Evolutionary conservation across 176 grass and related monocot genomes (phyloP).

Genomic region (Saccharum officinarum): DNA sequence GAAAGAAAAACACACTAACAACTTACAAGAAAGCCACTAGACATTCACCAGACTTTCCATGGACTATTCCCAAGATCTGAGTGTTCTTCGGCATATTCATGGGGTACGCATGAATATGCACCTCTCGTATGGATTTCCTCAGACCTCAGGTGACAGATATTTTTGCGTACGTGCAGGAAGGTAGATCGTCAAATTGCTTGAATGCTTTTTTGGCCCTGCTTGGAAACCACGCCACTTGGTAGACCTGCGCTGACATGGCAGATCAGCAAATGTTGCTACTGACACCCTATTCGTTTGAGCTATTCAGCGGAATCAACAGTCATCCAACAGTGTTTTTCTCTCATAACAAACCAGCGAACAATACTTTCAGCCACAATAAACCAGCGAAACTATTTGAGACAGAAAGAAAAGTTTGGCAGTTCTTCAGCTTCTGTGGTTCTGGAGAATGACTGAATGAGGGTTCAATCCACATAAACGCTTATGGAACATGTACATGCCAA

Average conservation of each 20-base stretch:
- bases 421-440: not conserved
- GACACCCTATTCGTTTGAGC: too few species aligned
- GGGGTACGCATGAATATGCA: not conserved
- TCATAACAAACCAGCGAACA: too few species aligned
- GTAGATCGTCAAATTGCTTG: not conserved
- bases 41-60: too few species aligned
- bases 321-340: too few species aligned
- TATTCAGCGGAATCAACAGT: too few species aligned
- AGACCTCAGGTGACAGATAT: not conserved
- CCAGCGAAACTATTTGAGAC: not conserved
- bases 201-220: not conserved
- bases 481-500: not conserved
- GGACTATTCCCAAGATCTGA: not conserved
- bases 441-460: not conserved
- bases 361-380: too few species aligned
- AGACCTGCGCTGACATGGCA: not conserved
- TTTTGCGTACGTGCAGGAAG: not conserved
- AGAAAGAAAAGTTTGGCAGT: not conserved
- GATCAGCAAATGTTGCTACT: too few species aligned
- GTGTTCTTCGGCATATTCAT: conserved; percentile 4
- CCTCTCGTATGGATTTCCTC: not conserved
- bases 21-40: too few species aligned
- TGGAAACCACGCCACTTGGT: not conserved
- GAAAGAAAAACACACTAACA: too few species aligned
- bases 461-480: not conserved